phyloP scores from a whole-genome alignment of 108 stramenopile genomes.

The Ochromonas danica region DNA sequence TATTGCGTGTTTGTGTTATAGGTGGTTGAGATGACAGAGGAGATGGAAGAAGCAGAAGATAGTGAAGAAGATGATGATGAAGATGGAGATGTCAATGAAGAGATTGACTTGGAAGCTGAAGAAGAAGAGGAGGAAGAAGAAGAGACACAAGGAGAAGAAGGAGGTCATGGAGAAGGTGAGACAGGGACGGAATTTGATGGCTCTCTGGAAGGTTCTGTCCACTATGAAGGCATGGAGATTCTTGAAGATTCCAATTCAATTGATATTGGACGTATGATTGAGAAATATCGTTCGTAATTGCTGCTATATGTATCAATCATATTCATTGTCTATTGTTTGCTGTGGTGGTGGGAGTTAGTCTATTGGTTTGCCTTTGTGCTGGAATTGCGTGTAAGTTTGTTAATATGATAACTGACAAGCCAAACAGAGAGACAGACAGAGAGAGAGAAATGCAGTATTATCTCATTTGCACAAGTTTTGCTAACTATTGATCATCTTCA shows the following conservation, averaged over 20 bases:
- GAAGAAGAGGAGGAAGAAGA: slow-evolving; percentile 47
- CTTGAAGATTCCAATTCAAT: slow-evolving; percentile 2
- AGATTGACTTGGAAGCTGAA: neutral
- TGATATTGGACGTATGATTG: slow-evolving; percentile 4
- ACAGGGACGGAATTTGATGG: neutral
- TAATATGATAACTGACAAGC: no score
- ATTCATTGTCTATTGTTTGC: no score
- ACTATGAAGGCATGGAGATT: neutral
- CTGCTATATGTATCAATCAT: no score
- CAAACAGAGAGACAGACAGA: no score
- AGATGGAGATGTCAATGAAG: neutral
- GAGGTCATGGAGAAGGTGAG: slow-evolving; percentile 27
- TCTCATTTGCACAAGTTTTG: no score
- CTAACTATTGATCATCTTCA: no score
- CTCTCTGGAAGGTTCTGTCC: neutral
- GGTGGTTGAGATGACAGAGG: slow-evolving; percentile 20
- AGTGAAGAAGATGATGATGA: slow-evolving; percentile 24
- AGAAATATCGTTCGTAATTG: no score
- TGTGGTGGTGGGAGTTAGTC: no score
- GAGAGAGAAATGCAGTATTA: no score
- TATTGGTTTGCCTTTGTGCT: no score
- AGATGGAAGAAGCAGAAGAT: slow-evolving; percentile 9
- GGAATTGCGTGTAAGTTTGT: no score
- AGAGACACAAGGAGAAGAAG: slow-evolving; percentile 37
- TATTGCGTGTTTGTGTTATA: neutral